phyloP scores from a whole-genome alignment of 202 grass and related monocot genomes.

The Panicum hallii region DNA sequence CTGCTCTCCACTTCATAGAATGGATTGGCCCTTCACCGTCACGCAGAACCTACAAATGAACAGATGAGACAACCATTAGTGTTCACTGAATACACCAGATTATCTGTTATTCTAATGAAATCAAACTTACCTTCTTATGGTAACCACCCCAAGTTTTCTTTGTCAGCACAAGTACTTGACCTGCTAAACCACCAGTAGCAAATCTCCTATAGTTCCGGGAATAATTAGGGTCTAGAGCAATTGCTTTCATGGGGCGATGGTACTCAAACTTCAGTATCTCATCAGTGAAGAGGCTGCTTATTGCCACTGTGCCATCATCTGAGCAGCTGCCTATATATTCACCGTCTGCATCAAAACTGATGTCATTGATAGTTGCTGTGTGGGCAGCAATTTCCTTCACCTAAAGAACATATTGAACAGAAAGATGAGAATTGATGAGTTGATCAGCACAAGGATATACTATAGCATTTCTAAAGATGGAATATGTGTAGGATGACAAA shows the following conservation, averaged over 20 bases:
- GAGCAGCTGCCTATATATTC: constrained; percentile 98
- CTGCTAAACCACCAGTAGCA: constrained; percentile 91
- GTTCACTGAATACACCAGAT: constrained; percentile 30
- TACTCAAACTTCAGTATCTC: constrained; percentile 95
- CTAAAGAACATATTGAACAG: constrained; percentile 54
- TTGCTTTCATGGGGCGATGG: constrained; percentile 95
- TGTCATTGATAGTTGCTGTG: constrained; percentile 88
- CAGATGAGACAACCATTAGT: constrained; percentile 12
- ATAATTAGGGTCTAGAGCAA: constrained; percentile 89
- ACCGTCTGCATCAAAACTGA: constrained; percentile 85
- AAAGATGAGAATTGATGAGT: constrained; percentile 8
- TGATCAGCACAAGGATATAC: background rate
- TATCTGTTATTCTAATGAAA: constrained; percentile 37
- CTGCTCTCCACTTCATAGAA: constrained; percentile 95
- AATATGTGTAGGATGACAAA: background rate
- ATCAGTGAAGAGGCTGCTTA: constrained; percentile 94
- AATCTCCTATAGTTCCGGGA: constrained; percentile 91
- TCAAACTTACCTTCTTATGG: constrained; percentile 68
- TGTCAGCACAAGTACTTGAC: constrained; percentile 87
- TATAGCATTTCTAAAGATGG: background rate
- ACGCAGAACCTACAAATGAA: constrained; percentile 65
- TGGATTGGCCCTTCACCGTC: constrained; percentile 99
- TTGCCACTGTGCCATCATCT: constrained; percentile 87
- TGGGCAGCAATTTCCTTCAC: constrained; percentile 86
- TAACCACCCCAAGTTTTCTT: constrained; percentile 86